Conservation (phyloP, 179 eudicot species). For the Kewa caespitosa region DNA sequence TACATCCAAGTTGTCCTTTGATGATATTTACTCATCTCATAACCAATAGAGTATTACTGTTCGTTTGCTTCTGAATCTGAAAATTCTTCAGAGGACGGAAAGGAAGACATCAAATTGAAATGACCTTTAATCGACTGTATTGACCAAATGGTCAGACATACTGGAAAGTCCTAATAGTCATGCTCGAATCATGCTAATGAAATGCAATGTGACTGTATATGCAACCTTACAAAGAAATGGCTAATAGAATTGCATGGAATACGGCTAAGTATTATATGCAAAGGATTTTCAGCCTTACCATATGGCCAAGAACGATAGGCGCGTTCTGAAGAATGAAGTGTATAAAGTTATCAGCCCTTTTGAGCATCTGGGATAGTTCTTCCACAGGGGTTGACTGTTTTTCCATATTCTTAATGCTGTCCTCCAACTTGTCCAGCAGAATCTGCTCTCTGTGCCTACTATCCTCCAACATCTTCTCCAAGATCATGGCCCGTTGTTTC, state of each 20-base stretch:
- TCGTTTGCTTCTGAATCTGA: neutral
- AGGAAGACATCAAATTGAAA: neutral
- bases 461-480: constrained; percentile 69
- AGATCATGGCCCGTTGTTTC: constrained; percentile 61
- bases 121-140: neutral
- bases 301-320: constrained; percentile 89
- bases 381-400: constrained; percentile 78
- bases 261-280: neutral
- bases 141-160: neutral
- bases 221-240: too few species aligned
- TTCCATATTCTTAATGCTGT: constrained; percentile 70
- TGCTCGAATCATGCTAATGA: neutral
- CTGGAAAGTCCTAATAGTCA: neutral
- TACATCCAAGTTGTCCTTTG: neutral
- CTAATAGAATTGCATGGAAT: neutral
- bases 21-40: neutral
- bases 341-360: constrained; percentile 81
- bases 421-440: constrained; percentile 61
- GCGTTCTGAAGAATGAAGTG: constrained; percentile 93
- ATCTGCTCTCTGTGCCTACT: constrained; percentile 65
- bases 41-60: too few species aligned
- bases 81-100: neutral
- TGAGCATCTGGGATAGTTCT: constrained; percentile 76
- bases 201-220: too few species aligned
- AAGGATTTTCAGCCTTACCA: constrained; percentile 45